Evolutionary conservation across 768 basidiomycete genomes (phyloP).

Genomic region (Mycena filopes): DNA sequence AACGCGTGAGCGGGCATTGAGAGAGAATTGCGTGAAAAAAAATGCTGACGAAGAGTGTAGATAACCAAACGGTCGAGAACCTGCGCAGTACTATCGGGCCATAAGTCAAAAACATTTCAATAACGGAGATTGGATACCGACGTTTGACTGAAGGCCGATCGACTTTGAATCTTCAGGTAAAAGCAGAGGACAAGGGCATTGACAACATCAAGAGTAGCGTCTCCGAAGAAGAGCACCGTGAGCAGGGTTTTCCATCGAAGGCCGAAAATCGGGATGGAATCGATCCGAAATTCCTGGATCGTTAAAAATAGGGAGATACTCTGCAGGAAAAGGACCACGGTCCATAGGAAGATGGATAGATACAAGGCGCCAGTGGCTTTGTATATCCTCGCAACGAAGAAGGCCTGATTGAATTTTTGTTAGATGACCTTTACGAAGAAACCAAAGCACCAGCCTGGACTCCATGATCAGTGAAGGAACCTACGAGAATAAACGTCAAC

Average conservation of each 20-base stretch:
- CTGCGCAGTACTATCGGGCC: constrained; percentile 1
- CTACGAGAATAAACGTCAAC: background rate
- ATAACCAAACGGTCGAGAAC: constrained; percentile 12
- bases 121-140: no score
- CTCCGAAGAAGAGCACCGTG: constrained; percentile 16
- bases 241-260: background rate
- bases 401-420: constrained; percentile 6
- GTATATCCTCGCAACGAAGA: constrained; percentile 14
- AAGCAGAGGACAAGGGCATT: constrained; percentile 9
- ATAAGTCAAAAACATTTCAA: background rate
- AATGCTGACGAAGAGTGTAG: constrained; percentile 17
- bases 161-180: constrained; percentile 10
- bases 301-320: background rate
- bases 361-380: constrained; percentile 11
- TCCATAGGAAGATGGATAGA: constrained; percentile 15
- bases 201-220: constrained; percentile 16
- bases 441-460: constrained; percentile 1
- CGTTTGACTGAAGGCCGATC: constrained; percentile 5
- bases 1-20: no score
- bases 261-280: constrained; percentile 3
- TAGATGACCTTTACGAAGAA: background rate
- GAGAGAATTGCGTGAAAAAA: no score
- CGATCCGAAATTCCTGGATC: background rate
- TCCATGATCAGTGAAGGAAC: constrained; percentile 4
- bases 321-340: constrained; percentile 7